A percentile compares a stretch with the other conserved stretches of the same genome.
These are phyloP conservation scores for Cyclotella sp. DNA, from an alignment of 108 stramenopile genomes.

Conservation along the genomic window DNA sequence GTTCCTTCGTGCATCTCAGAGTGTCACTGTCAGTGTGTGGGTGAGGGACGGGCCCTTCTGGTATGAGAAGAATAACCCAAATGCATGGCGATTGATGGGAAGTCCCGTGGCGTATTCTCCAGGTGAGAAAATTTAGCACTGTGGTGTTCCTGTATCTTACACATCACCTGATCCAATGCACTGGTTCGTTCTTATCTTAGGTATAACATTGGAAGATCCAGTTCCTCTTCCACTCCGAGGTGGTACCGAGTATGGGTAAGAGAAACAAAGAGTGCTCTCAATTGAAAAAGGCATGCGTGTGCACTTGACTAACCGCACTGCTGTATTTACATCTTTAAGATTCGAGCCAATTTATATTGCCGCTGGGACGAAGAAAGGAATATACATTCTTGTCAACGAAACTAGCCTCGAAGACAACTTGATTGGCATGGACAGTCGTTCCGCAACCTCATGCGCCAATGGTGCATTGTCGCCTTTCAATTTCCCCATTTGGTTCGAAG, in stretches of 20 bases:
- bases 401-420: slow-evolving; percentile 16
- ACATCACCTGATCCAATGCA: background rate
- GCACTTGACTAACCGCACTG: background rate
- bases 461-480: slow-evolving; percentile 2
- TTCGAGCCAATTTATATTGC: slow-evolving; percentile 26
- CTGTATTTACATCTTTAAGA: background rate
- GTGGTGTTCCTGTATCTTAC: background rate
- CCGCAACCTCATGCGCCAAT: slow-evolving; percentile 4
- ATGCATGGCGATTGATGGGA: slow-evolving; percentile 10
- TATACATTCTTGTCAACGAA: slow-evolving; percentile 21
- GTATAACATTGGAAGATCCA: slow-evolving; percentile 17
- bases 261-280: background rate
- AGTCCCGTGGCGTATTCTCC: slow-evolving; percentile 27
- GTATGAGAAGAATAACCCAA: slow-evolving; percentile 33
- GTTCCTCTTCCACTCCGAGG: slow-evolving; percentile 18
- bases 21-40: slow-evolving; percentile 17
- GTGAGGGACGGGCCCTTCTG: slow-evolving; percentile 20
- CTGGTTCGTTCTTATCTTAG: background rate
- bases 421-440: slow-evolving; percentile 24
- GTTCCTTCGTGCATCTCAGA: slow-evolving; percentile 7
- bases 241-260: slow-evolving; percentile 28
- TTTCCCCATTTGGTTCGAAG: slow-evolving; percentile 29
- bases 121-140: background rate
- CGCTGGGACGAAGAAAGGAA: slow-evolving; percentile 18
- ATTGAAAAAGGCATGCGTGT: background rate